Percentiles rank a stretch among this genome's conserved stretches.
phyloP scores from a whole-genome alignment of 2,329 filamentous ascomycete species.

The Fusarium abutilonis region DNA sequence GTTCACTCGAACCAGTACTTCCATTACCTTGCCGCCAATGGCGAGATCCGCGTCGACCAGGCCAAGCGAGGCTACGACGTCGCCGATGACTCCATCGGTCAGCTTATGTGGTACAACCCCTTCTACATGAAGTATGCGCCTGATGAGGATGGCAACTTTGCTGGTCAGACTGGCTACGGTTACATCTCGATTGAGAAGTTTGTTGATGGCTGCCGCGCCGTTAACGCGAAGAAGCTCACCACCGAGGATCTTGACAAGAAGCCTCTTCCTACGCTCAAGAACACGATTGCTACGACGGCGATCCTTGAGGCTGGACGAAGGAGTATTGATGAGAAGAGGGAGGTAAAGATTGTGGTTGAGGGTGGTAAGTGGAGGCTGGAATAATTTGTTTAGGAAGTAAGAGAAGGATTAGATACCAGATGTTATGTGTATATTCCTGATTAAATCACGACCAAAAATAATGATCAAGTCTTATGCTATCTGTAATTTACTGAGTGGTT shows the following conservation, averaged over 20 bases:
- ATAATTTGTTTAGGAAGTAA: slow-evolving; percentile 42
- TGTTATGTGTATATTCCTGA: slow-evolving; percentile 17
- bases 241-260: slow-evolving; percentile 82
- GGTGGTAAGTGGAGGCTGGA: slow-evolving; percentile 74
- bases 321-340: slow-evolving; percentile 83
- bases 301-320: slow-evolving; percentile 88
- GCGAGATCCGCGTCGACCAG: slow-evolving; percentile 90
- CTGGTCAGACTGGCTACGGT: slow-evolving; percentile 89
- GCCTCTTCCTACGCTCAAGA: slow-evolving; percentile 83
- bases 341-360: slow-evolving; percentile 76
- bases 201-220: slow-evolving; percentile 81
- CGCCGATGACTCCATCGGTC: slow-evolving; percentile 77
- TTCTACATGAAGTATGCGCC: slow-evolving; percentile 96
- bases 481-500: neutral
- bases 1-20: slow-evolving; percentile 99
- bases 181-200: slow-evolving; percentile 98
- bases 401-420: slow-evolving; percentile 18
- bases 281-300: slow-evolving; percentile 90
- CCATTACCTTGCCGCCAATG: slow-evolving; percentile 86
- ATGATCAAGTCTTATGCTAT: slow-evolving; percentile 20
- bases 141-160: slow-evolving; percentile 94
- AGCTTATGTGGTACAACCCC: slow-evolving; percentile 89
- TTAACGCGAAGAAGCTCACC: slow-evolving; percentile 78
- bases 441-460: slow-evolving; percentile 32
- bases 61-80: slow-evolving; percentile 95